Evolutionary conservation across 768 basidiomycete species (phyloP).

Genomic region (Mycena crocata): DNA sequence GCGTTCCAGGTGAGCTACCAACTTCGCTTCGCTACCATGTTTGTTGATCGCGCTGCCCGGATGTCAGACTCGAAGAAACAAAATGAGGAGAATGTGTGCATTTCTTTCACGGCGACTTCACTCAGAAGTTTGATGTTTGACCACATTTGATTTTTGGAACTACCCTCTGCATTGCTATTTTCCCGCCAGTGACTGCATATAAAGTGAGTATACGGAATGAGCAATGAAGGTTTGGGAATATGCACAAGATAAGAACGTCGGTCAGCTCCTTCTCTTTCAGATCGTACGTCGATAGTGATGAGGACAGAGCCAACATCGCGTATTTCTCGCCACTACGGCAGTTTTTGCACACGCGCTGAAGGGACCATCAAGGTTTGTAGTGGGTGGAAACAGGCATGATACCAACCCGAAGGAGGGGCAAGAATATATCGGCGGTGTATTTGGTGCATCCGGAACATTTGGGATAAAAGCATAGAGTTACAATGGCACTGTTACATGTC

Average conservation of each 20-base stretch:
- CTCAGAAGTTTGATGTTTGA: background rate
- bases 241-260: background rate
- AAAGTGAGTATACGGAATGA: background rate
- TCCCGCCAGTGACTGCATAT: background rate
- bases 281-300: constrained; percentile 4
- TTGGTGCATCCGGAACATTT: background rate
- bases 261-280: background rate
- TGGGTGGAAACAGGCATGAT: too few relatives aligned
- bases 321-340: background rate
- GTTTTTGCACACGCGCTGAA: constrained; percentile 1
- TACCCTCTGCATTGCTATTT: background rate
- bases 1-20: background rate
- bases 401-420: constrained; percentile 7
- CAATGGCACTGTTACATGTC: background rate
- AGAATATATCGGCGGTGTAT: constrained; percentile 2
- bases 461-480: constrained; percentile 7
- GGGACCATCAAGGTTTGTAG: background rate
- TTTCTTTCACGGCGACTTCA: background rate
- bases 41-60: background rate
- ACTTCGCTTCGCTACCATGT: constrained; percentile 3
- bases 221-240: background rate
- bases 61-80: background rate
- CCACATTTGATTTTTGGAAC: too few relatives aligned
- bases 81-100: background rate
- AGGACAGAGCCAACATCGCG: background rate